Evolutionary conservation across 2,329 filamentous ascomycete species (phyloP).

Genomic region (Venturia oleaginea): DNA sequence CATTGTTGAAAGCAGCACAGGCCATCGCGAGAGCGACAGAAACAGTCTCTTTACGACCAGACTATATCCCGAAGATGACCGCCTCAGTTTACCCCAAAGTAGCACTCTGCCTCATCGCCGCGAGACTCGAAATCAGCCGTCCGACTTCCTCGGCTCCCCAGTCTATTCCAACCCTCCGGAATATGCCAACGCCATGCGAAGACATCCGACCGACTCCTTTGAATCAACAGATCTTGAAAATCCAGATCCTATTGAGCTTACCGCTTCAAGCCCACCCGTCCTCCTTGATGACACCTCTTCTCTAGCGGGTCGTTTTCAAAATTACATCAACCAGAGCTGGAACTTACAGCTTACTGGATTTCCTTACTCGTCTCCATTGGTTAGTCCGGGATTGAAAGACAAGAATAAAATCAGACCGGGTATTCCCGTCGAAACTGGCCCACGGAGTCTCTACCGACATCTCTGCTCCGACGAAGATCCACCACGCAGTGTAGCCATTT

Average conservation of each 20-base stretch:
- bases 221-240: background rate
- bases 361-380: background rate
- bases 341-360: background rate
- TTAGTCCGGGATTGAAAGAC: background rate
- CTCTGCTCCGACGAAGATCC: constrained; percentile 53
- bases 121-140: background rate
- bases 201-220: background rate
- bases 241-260: background rate
- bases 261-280: background rate
- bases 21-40: constrained; percentile 3
- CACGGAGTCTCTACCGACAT: constrained; percentile 38
- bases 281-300: background rate
- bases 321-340: constrained; percentile 4
- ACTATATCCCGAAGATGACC: background rate
- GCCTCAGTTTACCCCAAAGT: background rate
- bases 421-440: constrained; percentile 24
- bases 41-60: background rate
- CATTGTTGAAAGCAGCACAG: background rate
- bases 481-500: constrained; percentile 56
- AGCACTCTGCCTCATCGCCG: background rate
- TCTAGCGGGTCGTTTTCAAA: constrained; percentile 18
- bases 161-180: background rate
- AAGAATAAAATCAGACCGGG: constrained; percentile 2
- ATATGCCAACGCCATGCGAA: background rate
- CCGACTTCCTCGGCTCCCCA: background rate